Conservation (phyloP, 2,329 filamentous ascomycete genomes). For the Beauveria sp. region DNA sequence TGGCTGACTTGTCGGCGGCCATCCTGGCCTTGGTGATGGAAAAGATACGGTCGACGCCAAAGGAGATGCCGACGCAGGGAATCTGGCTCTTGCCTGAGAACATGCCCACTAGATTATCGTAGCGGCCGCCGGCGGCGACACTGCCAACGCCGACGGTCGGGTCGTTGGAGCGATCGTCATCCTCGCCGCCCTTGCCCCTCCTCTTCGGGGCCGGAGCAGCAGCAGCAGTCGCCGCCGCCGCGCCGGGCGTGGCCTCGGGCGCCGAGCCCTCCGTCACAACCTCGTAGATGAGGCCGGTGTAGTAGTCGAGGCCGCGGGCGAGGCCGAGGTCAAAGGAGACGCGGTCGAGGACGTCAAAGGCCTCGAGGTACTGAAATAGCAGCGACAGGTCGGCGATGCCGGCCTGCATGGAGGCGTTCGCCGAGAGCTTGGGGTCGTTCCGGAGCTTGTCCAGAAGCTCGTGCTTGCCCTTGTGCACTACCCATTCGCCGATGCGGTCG, state of each 20-base stretch:
- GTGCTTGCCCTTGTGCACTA: slow-evolving; percentile 66
- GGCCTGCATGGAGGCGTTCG: slow-evolving; percentile 67
- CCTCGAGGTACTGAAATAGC: slow-evolving; percentile 75
- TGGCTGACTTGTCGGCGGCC: slow-evolving; percentile 49
- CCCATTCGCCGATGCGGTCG: slow-evolving; percentile 80
- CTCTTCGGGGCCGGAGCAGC: slow-evolving; percentile 38
- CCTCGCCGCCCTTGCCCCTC: slow-evolving; percentile 46
- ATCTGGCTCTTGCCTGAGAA: slow-evolving; percentile 80
- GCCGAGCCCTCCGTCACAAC: slow-evolving; percentile 77
- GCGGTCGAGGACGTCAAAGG: slow-evolving; percentile 62
- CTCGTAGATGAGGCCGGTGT: slow-evolving; percentile 86
- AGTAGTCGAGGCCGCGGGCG: slow-evolving; percentile 87
- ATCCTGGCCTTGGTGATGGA: slow-evolving; percentile 78
- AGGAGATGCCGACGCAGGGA: slow-evolving; percentile 61
- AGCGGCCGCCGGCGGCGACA: slow-evolving; percentile 82
- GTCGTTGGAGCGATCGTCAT: slow-evolving; percentile 65
- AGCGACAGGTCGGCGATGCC: slow-evolving; percentile 75
- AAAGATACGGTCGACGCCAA: slow-evolving; percentile 93
- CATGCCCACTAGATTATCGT: slow-evolving; percentile 92
- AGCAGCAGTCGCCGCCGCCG: slow-evolving; percentile 24
- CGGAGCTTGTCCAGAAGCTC: slow-evolving; percentile 67
- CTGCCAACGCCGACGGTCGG: slow-evolving; percentile 79
- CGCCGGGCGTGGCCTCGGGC: slow-evolving; percentile 33
- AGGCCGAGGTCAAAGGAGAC: slow-evolving; percentile 87
- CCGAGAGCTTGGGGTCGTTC: slow-evolving; percentile 57